Percentiles rank a stretch among this genome's conserved stretches.
Evolutionary conservation across 2,329 filamentous ascomycete species (phyloP).

Genomic region (Colletotrichum spaethianum): DNA sequence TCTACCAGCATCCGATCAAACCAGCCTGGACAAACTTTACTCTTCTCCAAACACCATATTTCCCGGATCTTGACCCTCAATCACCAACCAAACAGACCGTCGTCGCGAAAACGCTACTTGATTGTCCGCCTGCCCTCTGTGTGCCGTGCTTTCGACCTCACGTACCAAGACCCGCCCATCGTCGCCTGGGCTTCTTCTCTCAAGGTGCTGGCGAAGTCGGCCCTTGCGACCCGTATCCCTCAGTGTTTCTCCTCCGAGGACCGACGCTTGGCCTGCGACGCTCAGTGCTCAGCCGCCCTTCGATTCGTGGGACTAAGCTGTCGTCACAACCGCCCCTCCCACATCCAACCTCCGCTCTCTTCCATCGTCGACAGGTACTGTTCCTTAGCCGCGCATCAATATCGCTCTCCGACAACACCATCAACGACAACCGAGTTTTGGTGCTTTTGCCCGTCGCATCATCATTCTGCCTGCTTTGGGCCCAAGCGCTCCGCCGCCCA

Average conservation of each 20-base stretch:
- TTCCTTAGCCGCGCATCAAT: slow-evolving; percentile 1
- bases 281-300: slow-evolving; percentile 21
- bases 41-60: slow-evolving; percentile 5
- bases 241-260: neutral
- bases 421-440: neutral
- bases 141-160: neutral
- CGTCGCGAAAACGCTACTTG: neutral
- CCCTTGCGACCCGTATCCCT: slow-evolving; percentile 2
- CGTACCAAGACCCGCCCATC: neutral
- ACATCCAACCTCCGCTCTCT: slow-evolving; percentile 1
- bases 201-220: slow-evolving; percentile 13
- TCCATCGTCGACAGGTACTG: slow-evolving; percentile 5
- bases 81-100: neutral
- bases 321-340: slow-evolving; percentile 14
- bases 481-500: slow-evolving; percentile 30
- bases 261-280: slow-evolving; percentile 23
- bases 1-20: neutral
- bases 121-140: neutral
- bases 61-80: neutral
- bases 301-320: slow-evolving; percentile 27
- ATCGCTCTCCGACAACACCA: neutral
- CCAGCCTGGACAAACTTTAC: slow-evolving; percentile 7
- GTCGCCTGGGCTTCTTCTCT: neutral
- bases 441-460: slow-evolving; percentile 9
- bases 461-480: slow-evolving; percentile 18